phyloP scores from a whole-genome alignment of 73 alveolate genomes.

The Tetrahymena malaccensis region DNA sequence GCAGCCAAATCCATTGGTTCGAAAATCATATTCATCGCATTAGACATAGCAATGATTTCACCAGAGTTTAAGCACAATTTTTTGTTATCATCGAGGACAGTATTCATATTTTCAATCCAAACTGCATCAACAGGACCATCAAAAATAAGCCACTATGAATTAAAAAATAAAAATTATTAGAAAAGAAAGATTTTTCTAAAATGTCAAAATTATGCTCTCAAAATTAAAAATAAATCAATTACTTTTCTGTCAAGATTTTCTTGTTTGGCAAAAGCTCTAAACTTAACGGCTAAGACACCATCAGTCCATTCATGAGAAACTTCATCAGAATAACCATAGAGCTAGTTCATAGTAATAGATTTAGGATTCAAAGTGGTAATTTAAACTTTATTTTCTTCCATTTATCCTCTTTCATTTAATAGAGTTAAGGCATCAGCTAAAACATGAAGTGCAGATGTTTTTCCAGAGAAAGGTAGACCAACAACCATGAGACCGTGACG shows the following conservation, averaged over 20 bases:
- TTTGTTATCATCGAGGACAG: conserved; percentile 95
- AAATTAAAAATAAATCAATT: background rate
- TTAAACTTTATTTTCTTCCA: conserved; percentile 82
- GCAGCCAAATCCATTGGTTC: conserved; percentile 98
- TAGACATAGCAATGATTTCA: conserved; percentile 87
- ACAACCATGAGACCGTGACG: conserved; percentile 99
- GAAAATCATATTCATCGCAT: conserved; percentile 83
- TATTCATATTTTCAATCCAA: conserved; percentile 99
- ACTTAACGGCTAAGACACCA: conserved; percentile 96
- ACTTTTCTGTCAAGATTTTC: conserved; percentile 33
- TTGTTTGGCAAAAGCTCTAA: conserved; percentile 81
- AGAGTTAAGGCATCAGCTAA: conserved; percentile 90
- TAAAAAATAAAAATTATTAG: background rate
- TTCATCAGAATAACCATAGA: conserved; percentile 92
- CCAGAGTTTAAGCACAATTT: conserved; percentile 95
- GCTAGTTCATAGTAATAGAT: conserved; percentile 91
- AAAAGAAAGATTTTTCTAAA: background rate
- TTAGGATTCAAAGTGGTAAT: conserved; percentile 93
- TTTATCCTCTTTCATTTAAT: conserved; percentile 87
- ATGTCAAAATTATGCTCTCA: background rate
- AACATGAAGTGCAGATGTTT: conserved; percentile 89
- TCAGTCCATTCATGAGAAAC: conserved; percentile 97
- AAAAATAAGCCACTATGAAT: conserved; percentile 83
- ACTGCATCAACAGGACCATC: conserved; percentile 99
- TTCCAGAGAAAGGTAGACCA: conserved; percentile 98